Evolutionary conservation across 2,329 filamentous ascomycete species (phyloP).

Genomic region (Diaporthe batatas): DNA sequence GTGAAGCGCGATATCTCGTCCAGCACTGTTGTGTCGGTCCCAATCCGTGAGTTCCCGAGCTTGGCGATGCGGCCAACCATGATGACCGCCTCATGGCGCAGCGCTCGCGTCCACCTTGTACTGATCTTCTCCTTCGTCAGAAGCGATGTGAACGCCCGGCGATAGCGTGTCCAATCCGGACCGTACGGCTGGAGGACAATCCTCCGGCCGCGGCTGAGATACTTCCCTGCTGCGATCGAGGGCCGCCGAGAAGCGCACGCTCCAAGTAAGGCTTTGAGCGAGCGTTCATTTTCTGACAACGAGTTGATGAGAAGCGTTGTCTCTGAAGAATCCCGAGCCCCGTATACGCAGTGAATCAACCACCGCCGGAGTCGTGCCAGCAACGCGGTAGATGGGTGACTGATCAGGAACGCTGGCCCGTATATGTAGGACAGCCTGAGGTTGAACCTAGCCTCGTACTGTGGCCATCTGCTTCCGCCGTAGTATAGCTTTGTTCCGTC

Average conservation of each 20-base stretch:
- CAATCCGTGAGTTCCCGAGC: background rate
- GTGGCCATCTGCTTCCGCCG: conserved; percentile 30
- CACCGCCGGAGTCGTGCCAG: conserved; percentile 5
- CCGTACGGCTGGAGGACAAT: conserved; percentile 40
- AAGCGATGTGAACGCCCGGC: conserved; percentile 32
- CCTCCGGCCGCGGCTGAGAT: conserved; percentile 37
- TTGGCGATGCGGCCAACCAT: conserved; percentile 33
- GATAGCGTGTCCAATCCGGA: conserved; percentile 34
- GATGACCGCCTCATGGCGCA: conserved; percentile 37
- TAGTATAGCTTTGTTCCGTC: conserved; percentile 37
- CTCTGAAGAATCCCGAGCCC: background rate
- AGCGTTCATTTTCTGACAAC: conserved; percentile 20
- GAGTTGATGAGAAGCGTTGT: conserved; percentile 40
- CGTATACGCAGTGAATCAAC: background rate
- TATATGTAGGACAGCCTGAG: conserved; percentile 34
- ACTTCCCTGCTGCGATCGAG: conserved; percentile 38
- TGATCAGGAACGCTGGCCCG: conserved; percentile 34
- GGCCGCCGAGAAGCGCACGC: conserved; percentile 35
- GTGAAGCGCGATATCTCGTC: conserved; percentile 41
- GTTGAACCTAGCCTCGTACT: conserved; percentile 40
- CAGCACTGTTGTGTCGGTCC: background rate
- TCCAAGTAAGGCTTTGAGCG: conserved; percentile 28
- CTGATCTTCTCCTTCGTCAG: conserved; percentile 35
- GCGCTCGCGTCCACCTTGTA: conserved; percentile 20
- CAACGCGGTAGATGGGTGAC: background rate